Base-by-base conservation (phyloP, 192 early-diverging fungal species). In the Coemansia aciculifera region DNA sequence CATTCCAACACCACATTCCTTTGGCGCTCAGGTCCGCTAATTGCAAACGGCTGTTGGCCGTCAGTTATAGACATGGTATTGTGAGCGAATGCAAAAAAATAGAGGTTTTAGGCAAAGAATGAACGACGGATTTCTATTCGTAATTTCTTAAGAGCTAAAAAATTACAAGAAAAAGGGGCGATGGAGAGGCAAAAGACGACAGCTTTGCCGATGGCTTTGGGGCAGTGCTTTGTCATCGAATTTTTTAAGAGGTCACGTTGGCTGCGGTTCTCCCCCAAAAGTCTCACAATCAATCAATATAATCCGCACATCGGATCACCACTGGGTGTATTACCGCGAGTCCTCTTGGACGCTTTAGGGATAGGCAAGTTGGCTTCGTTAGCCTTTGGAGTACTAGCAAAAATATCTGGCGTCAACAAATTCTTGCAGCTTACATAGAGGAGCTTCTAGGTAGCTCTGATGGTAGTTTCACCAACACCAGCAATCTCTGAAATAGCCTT, bases 381-480 rank as follows among this genome's bases (percentile, higher is more conserved):
- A 2, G 73, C 73, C 48, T 71, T 67, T 10, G 68, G 46, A 34
- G 48, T 60, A 48, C 73, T 64, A 15, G 48, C 69, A 27, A 84
- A 61, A 12, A 84, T 60, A 3, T 79, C 77, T n/a, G 71, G 62
- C n/a, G 66, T 72, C 67, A 88, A 71, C 46, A 98, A 67, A n/a
- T 75, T 78, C 29, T 75, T 71, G 21, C 86, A 85, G 66, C 88
- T 85, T 23, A 52, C 73, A 70, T 88, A 90, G 11, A 94, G 68
- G 19, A 84, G 81, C 66, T 89, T 91, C 73, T 94, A 94, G 0
- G 92, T 89, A 70, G 89, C 91, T 76, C 92, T 94, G 67, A 98
- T 90, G 1, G 97, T 97, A 9, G 92, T 89, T 74, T 99, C 97
- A 24, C 94, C 94, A 24, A 95, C 94, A 63, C 94, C 93, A 23